Evolutionary conservation across 106 monocot genomes (phyloP), one percentile per base, ranked within the genome.

Genomic region (Apostasia shenzhenica): DNA sequence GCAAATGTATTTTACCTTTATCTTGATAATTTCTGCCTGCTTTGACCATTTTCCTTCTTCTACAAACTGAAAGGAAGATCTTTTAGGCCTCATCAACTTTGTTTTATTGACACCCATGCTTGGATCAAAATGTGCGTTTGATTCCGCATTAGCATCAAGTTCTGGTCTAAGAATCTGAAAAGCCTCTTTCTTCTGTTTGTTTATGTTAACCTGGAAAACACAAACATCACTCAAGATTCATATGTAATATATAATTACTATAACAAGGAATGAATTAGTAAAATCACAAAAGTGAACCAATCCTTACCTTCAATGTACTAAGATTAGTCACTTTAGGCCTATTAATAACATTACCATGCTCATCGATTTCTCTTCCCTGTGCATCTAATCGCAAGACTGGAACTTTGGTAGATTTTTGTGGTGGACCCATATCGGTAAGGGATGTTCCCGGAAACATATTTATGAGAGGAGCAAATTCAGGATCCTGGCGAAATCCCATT

Each of bases 161-260:
- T 94, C 91, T 71, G 94, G 94, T 67, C 77, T 88, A 48, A 94
- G 79, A 68, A 97, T 97, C 70, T 97, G 97, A 69, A 97, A 97
- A 14, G 97, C 92, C 64, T 97, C 97, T 65, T 97, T 97, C 83
- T 97, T 97, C 74, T 92, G 89, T 61, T 97, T 97, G 78, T 97
- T 97, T 67, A 97, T 97, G 53, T 97, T 97, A 10, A 92, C 97
- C 97, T 97, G 75, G 26, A 13, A 66, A 57, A 60, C 60, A 73
- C 14, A 50, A 71, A 45, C 37, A 55, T 70, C 47, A 45, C 50
- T 49, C 48, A 47, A 8, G 65, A 14, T 48, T 65, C 7, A 50
- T 50, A 8, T 8, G 4, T 49, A 48, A 7, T 46, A 26, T 12
- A 63, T 9, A 54, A 37, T 55, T 58, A 66, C 39, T 70, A 48